Conservation (phyloP, 306 rosid genomes). For the Fragaria ananassa region DNA sequence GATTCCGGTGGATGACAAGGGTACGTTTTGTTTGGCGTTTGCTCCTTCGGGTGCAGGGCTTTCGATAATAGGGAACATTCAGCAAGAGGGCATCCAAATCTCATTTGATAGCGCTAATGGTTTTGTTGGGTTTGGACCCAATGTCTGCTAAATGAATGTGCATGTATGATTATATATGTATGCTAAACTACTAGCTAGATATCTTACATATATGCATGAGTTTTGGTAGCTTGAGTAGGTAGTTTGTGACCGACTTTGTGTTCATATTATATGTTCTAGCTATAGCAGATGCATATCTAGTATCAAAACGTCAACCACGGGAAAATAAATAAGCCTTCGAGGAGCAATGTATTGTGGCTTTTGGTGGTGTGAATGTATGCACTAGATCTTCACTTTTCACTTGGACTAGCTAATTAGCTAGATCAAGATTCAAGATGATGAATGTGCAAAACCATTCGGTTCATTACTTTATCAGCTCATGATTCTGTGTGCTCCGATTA, state of each 20-base stretch:
- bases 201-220: neutral
- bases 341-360: neutral
- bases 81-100: conserved; percentile 85
- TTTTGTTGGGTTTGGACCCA: conserved; percentile 85
- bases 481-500: neutral
- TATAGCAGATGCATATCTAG: neutral
- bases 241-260: neutral
- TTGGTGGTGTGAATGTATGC: neutral
- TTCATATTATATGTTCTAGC: neutral
- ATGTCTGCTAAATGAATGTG: conserved; percentile 42
- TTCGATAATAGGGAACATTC: conserved; percentile 83
- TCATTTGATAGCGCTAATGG: conserved; percentile 80
- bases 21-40: conserved; percentile 83
- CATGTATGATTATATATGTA: neutral
- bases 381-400: conserved; percentile 11
- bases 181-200: neutral
- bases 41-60: conserved; percentile 48
- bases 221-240: neutral
- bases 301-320: neutral
- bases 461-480: neutral
- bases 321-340: neutral
- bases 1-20: conserved; percentile 63
- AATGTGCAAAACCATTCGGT: neutral
- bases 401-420: neutral
- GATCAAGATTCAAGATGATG: neutral